Base-by-base conservation (phyloP, 1,284 basidiomycete genomes). In the Sutorius eximius region DNA sequence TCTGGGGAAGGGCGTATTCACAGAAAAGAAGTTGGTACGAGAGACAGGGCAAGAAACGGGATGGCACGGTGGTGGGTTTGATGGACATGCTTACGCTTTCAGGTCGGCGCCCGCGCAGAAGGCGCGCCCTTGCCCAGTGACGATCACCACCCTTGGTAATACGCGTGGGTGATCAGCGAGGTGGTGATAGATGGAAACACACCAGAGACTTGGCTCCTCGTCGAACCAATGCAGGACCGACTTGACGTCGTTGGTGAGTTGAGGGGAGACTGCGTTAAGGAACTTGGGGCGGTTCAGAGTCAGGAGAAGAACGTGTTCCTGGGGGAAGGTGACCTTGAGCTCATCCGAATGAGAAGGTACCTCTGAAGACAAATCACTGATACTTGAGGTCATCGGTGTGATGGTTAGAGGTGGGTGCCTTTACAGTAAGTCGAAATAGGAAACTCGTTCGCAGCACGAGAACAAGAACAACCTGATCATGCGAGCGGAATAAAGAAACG, bases 71-170 rank as follows among this genome's bases (percentile, higher is more conserved):
- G 50, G 58, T 41, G 36, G 36, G 12, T 22, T 16, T 41, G 40
- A 27, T 13, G 38, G 13, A 11, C 2, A 10, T 20, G 16, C 82
- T 59, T 66, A 88, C 86, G 80, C 82, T 72, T 84, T 85, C 41
- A 92, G 76, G 68, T 92, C 90, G 49, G 88, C 86, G 5, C 91
- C 91, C 2, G 91, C 90, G 62, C 91, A 93, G 72, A 94, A 95
- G 0, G 82, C 71, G 42, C 85, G 81, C 4, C 89, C 90, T 55
- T 81, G 80, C 13, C 91, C 92, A 29, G 91, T 92, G 41, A 95
- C 66, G 63, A 95, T 78, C 38, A 79, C 82, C 11, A 89, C 86
- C 90, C 89, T 90, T 54, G 44, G 30, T 41, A 37, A 27, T 12
- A 33, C n/a, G 12, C 15, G 38, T 46, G 40, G 27, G 49, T 46